Percentiles rank a stretch among this genome's conserved stretches.
Conservation (phyloP, 2,329 filamentous ascomycete genomes). For the Claviceps capensis region DNA sequence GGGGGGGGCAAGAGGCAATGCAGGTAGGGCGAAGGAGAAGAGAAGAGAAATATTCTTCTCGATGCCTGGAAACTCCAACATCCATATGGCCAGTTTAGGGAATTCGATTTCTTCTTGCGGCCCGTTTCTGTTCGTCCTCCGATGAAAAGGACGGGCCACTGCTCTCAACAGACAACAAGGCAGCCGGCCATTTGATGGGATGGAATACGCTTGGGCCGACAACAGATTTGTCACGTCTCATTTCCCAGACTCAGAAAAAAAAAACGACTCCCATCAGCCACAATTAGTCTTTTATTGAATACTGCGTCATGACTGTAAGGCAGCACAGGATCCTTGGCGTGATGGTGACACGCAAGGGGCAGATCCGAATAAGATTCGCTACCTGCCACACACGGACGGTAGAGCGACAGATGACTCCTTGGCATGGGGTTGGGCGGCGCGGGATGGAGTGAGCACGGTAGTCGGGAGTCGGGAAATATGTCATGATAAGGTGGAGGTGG, state of each 20-base stretch:
- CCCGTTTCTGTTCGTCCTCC: not conserved
- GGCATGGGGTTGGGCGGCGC: too few relatives aligned
- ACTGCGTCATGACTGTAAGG: not conserved
- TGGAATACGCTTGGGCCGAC: not conserved
- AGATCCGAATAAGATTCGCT: not conserved
- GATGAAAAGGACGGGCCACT: not conserved
- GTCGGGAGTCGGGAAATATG: not conserved
- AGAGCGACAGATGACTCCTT: not conserved
- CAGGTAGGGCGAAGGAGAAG: not conserved
- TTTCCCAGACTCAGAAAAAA: not conserved
- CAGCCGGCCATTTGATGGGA: not conserved
- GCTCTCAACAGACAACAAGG: not conserved
- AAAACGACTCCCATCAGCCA: not conserved
- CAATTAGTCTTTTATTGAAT: not conserved
- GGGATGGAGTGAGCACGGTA: not conserved
- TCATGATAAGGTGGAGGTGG: not conserved
- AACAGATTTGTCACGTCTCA: not conserved
- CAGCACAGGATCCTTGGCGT: not conserved
- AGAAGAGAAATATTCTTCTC: not conserved
- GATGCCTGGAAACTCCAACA: too few relatives aligned
- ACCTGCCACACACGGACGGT: not conserved
- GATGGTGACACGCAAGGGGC: not conserved
- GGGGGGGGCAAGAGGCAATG: not conserved
- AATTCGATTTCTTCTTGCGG: not conserved
- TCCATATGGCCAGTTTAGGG: too few relatives aligned